Evolutionary conservation across 306 rosid genomes (phyloP), one percentile per base, ranked within the genome.

Genomic region (Acacia crassicarpa): DNA sequence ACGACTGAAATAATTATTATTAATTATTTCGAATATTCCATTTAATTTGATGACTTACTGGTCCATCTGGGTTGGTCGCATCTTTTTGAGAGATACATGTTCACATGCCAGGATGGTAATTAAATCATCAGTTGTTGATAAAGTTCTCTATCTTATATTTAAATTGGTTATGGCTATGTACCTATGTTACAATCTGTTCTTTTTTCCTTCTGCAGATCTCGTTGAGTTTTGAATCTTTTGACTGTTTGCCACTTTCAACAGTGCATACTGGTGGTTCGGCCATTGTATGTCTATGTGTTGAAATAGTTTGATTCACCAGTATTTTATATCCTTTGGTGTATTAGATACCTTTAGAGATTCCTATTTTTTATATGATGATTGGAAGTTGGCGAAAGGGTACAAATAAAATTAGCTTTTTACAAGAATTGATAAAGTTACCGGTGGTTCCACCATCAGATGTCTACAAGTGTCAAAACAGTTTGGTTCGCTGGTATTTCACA

Each of bases 221-320:
- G 16, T 73, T 89, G 77, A 95, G 87, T 81, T 93, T 93, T 63
- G 99, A 95, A 82, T 91, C 89, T 70, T 95, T 92, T 85, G 93
- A 91, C 84, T 91, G 97, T 83, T 85, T 95, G 92, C 96, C 91
- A 65, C 92, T 95, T 81, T 90, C 98, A 46, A 95, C 91, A 0
- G 86, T 84, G 74, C 88, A 81, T 67, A 49, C 71, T 69, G 58
- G 70, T 61, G 79, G 85, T 77, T 78, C 86, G 80, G 56, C 79
- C 74, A 81, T 85, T 71, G 98, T 95, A 90, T 82, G 99, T 88
- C 78, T 75, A 53, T 67, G 65, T 73, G 32, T 71, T 45, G 75
- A 6, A 43, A 14, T 44, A 2, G 14, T 71, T 71, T 71, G 40
- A 38, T 71, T 22, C 59, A 25, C 11, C 14, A n/a, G 27, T 45